Percentiles rank a stretch among this genome's conserved stretches.
phyloP scores from a whole-genome alignment of 768 basidiomycete species.

The Calvatia gigantea region DNA sequence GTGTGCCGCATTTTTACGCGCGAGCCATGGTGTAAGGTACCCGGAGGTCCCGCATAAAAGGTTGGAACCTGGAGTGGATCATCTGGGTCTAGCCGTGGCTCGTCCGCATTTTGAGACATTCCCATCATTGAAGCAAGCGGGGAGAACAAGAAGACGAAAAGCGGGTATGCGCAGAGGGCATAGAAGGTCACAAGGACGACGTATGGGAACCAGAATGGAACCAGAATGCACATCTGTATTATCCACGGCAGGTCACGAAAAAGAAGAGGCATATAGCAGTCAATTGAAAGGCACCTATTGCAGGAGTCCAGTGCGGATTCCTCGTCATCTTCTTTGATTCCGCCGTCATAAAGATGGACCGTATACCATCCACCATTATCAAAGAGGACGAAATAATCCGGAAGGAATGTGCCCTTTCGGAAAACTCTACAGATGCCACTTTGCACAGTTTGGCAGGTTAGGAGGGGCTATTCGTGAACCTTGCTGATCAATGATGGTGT shows the following conservation, averaged over 20 bases:
- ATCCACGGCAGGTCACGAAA: neutral
- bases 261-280: neutral
- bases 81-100: neutral
- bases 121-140: slow-evolving; percentile 4
- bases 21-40: neutral
- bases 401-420: neutral
- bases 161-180: neutral
- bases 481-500: neutral
- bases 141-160: neutral
- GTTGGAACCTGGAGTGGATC: slow-evolving; percentile 2
- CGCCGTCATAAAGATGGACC: neutral
- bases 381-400: neutral
- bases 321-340: neutral
- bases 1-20: neutral
- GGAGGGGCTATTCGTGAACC: neutral
- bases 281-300: neutral
- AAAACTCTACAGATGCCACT: neutral
- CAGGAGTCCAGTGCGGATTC: neutral
- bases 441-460: neutral
- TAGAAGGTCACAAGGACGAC: neutral
- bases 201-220: slow-evolving; percentile 3
- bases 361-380: slow-evolving; percentile 6
- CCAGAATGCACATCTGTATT: neutral
- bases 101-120: neutral
- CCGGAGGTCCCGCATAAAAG: neutral